Base-by-base conservation (phyloP, 768 basidiomycete genomes). In the Artomyces pyxidatus region DNA sequence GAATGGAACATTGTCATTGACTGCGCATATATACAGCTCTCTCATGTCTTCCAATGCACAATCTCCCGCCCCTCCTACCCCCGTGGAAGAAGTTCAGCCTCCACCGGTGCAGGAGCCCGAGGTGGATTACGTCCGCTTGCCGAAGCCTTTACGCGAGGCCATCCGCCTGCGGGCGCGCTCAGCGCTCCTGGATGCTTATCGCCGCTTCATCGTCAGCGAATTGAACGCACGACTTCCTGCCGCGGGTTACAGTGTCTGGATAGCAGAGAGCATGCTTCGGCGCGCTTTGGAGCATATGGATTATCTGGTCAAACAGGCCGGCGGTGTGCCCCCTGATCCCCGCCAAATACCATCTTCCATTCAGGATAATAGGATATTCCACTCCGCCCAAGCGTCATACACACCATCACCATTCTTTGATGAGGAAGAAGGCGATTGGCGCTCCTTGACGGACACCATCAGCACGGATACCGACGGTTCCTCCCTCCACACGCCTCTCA, bases 81-180 rank as follows among this genome's bases (percentile, higher is more conserved):
- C 59, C 38, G 51, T 37, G 40, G 35, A 23, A 11, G n/a, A 32
- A 32, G 19, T 32, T 23, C 5, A 23, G 17, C 40, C 4, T 44
- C 37, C 47, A 2, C 48, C 28, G 25, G 49, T 35, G 32, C 32
- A 17, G 17, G 22, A 14, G 39, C 39, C 39, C 39, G 39, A 41
- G 22, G 22, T 21, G 17, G 47, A 49, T 43, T 22, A 43, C 22
- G 44, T 48, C 40, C 22, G 61, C 37, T n/a, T n/a, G n/a, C n/a
- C n/a, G n/a, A 50, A 60, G 19, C 61, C 44, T 43, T 17, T 26
- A 37, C 5, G 28, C 27, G 28, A 53, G 75, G 17, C 60, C 45
- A 72, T 83, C 35, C 77, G 83, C 16, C 68, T 72, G 29, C 72
- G 76, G 39, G 86, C 86, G 4, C 80, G 85, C 26, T 81, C 84